Evolutionary conservation across 1,139 yeast species (phyloP).

Genomic region (Saccharomyces hybrid): DNA sequence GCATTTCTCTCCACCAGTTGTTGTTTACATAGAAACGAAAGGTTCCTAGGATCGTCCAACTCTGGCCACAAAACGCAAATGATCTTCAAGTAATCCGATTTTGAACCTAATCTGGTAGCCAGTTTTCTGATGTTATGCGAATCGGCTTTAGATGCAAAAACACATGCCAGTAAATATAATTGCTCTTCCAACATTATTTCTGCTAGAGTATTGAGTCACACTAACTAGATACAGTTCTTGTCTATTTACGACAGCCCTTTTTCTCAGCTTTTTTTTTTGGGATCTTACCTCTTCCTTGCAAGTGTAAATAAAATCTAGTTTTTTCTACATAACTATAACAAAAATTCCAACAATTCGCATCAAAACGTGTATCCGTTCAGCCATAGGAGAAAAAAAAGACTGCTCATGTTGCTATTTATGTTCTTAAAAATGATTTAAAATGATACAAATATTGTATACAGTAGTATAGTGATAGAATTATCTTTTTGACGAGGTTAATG

Average conservation of each 20-base stretch:
- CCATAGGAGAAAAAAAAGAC: not conserved
- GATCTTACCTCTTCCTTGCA: not conserved
- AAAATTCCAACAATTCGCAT: not conserved
- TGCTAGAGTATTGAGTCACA: not conserved
- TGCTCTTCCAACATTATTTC: constrained; percentile 17
- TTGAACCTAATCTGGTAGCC: not conserved
- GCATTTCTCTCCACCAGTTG: not conserved
- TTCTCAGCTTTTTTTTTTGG: not conserved
- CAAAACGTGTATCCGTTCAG: not conserved
- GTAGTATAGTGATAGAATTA: not conserved
- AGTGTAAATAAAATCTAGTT: not conserved
- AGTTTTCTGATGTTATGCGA: constrained; percentile 9
- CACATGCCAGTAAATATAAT: constrained; percentile 19
- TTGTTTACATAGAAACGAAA: constrained; percentile 15
- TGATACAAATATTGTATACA: constrained; percentile 3
- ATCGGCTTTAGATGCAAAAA: constrained; percentile 22
- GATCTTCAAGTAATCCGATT: constrained; percentile 15
- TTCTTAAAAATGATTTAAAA: constrained; percentile 2
- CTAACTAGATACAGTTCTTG: not conserved
- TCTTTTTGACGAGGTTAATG: constrained; percentile 1
- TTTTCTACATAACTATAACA: not conserved
- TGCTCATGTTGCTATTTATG: constrained; percentile 1
- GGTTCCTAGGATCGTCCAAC: constrained; percentile 20
- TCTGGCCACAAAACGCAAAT: constrained; percentile 31
- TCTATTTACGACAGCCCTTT: not conserved